Evolutionary conservation across 495 filamentous ascomycete genomes (phyloP).

Genomic region (Oleoguttula mirabilis): DNA sequence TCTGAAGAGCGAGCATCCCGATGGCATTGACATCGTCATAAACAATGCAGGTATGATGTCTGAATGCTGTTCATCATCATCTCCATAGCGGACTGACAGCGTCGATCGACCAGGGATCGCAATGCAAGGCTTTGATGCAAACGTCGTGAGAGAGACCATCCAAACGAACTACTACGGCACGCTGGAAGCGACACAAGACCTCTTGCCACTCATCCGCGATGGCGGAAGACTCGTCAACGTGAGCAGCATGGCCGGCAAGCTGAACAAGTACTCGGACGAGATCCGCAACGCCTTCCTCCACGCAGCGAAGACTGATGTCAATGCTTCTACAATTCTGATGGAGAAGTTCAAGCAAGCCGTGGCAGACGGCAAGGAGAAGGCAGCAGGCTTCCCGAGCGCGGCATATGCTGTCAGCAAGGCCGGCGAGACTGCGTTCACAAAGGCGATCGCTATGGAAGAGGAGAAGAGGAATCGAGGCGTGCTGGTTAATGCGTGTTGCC

Average conservation of each 20-base stretch:
- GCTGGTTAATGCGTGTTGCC: constrained; percentile 42
- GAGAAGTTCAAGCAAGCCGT: constrained; percentile 33
- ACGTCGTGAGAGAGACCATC: constrained; percentile 38
- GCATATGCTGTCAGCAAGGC: constrained; percentile 39
- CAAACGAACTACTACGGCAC: constrained; percentile 39
- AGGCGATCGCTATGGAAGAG: constrained; percentile 31
- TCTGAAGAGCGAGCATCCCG: constrained; percentile 34
- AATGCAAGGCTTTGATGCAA: constrained; percentile 30
- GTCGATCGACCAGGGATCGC: constrained; percentile 25
- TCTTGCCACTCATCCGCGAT: constrained; percentile 34
- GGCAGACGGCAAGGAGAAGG: constrained; percentile 28
- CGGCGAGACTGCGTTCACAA: constrained; percentile 35
- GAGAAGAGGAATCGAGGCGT: constrained; percentile 24
- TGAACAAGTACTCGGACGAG: constrained; percentile 33
- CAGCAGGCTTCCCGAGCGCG: constrained; percentile 36
- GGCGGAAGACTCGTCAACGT: constrained; percentile 38
- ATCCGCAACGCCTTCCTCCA: constrained; percentile 28
- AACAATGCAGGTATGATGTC: constrained; percentile 35
- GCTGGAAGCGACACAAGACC: constrained; percentile 28
- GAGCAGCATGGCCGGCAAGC: constrained; percentile 31
- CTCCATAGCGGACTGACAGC: too few relatives aligned
- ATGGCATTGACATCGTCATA: constrained; percentile 39
- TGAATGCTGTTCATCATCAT: too few relatives aligned
- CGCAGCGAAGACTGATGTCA: constrained; percentile 30
- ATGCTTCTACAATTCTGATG: constrained; percentile 34